Conservation (phyloP, 768 basidiomycete species). For the Gloeostereum incarnatum region DNA sequence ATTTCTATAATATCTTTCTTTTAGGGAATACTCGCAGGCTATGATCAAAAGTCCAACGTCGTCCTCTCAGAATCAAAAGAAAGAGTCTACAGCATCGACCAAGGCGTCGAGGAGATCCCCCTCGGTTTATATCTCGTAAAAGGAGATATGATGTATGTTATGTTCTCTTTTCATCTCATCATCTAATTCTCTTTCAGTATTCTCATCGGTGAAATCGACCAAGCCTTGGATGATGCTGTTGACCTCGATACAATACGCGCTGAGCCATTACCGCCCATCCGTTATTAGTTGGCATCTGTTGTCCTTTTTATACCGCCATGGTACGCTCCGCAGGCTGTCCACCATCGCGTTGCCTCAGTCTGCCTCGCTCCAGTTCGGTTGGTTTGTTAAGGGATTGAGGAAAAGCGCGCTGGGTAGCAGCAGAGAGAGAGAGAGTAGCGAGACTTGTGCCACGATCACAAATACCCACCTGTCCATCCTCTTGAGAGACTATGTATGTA, state of each 20-base stretch:
- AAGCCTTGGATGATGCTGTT: constrained; percentile 64
- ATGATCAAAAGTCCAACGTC: constrained; percentile 93
- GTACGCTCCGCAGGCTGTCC: too few species aligned
- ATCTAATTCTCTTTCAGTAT: constrained; percentile 29
- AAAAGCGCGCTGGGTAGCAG: too few species aligned
- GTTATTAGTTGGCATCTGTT: too few species aligned
- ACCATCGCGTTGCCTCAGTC: too few species aligned
- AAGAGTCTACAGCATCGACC: constrained; percentile 84
- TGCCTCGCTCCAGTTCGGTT: too few species aligned
- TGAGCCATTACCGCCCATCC: constrained; percentile 79
- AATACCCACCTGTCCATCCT: too few species aligned
- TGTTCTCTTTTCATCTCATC: background rate
- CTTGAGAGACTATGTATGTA: too few species aligned
- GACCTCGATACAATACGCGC: constrained; percentile 77
- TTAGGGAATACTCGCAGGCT: constrained; percentile 86
- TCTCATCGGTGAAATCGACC: constrained; percentile 81
- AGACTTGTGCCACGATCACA: too few species aligned
- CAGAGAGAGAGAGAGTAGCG: too few species aligned
- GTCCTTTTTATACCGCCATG: too few species aligned
- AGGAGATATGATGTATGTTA: constrained; percentile 92
- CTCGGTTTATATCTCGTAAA: constrained; percentile 96
- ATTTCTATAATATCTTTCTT: constrained; percentile 1
- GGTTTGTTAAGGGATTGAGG: too few species aligned
- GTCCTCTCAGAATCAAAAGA: constrained; percentile 93
- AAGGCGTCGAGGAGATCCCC: constrained; percentile 89